Evolutionary conservation across 768 basidiomycete genomes (phyloP).

Genomic region (Calocera cornea): DNA sequence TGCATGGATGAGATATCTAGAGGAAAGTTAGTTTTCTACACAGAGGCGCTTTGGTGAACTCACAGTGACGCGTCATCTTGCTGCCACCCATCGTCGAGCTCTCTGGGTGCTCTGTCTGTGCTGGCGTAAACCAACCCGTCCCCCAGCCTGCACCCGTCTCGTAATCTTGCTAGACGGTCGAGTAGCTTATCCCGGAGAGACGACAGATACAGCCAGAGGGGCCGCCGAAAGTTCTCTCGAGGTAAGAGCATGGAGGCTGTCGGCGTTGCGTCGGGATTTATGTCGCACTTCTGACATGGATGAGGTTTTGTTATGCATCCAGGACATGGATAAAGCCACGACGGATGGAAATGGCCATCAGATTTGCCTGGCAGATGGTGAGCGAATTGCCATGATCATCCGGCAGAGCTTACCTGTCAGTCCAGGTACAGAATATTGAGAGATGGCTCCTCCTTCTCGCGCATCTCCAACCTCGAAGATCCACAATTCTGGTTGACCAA

Average conservation of each 20-base stretch:
- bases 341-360: neutral
- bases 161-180: neutral
- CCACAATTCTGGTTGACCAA: neutral
- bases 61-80: neutral
- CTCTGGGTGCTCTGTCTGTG: neutral
- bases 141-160: neutral
- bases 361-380: neutral
- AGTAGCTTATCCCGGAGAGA: neutral
- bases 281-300: neutral
- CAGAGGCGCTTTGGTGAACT: neutral
- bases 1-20: neutral
- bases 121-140: neutral
- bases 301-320: neutral
- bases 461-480: neutral
- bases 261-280: neutral
- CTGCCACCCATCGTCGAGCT: neutral
- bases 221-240: neutral
- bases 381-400: neutral
- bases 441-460: neutral
- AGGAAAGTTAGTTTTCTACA: neutral
- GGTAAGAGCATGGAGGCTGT: neutral
- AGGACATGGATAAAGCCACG: slow-evolving; percentile 1
- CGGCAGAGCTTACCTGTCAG: neutral
- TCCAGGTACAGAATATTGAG: neutral
- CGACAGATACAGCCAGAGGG: neutral